A percentile compares a stretch with the other conserved stretches of the same genome.
phyloP scores from a whole-genome alignment of 257 asterid species.

The Solanum lignicaule region DNA sequence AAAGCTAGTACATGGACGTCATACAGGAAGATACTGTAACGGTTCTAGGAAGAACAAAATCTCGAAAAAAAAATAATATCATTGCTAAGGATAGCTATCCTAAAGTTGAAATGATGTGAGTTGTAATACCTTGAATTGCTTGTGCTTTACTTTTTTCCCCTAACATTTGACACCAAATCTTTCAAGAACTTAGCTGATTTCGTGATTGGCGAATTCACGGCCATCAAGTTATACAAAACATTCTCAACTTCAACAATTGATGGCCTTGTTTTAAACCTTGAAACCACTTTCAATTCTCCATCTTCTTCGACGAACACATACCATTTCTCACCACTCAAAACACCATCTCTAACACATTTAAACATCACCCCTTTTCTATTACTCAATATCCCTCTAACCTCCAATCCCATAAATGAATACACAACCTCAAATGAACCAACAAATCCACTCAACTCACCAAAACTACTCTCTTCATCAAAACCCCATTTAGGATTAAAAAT shows the following conservation, averaged over 20 bases:
- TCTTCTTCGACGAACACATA: slow-evolving; percentile 38
- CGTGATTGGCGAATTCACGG: slow-evolving; percentile 79
- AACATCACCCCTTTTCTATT: slow-evolving; percentile 72
- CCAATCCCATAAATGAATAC: slow-evolving; percentile 81
- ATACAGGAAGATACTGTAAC: not conserved
- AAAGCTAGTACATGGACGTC: not conserved
- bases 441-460: slow-evolving; percentile 46
- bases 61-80: not conserved
- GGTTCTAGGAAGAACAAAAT: not conserved
- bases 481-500: slow-evolving; percentile 81
- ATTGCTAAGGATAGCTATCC: not conserved
- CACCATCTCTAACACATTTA: slow-evolving; percentile 62
- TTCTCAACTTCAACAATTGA: slow-evolving; percentile 7
- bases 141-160: not conserved
- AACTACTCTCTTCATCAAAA: slow-evolving; percentile 57
- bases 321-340: slow-evolving; percentile 84
- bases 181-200: slow-evolving; percentile 59
- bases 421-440: slow-evolving; percentile 72
- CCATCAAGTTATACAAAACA: slow-evolving; percentile 61
- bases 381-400: slow-evolving; percentile 61
- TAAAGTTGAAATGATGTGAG: not conserved
- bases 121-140: not conserved
- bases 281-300: slow-evolving; percentile 36
- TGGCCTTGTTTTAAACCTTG: slow-evolving; percentile 19
- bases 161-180: slow-evolving; percentile 5